Base-by-base conservation (phyloP, 352 stramenopile genomes). In the Globisporangium carolinianum region DNA sequence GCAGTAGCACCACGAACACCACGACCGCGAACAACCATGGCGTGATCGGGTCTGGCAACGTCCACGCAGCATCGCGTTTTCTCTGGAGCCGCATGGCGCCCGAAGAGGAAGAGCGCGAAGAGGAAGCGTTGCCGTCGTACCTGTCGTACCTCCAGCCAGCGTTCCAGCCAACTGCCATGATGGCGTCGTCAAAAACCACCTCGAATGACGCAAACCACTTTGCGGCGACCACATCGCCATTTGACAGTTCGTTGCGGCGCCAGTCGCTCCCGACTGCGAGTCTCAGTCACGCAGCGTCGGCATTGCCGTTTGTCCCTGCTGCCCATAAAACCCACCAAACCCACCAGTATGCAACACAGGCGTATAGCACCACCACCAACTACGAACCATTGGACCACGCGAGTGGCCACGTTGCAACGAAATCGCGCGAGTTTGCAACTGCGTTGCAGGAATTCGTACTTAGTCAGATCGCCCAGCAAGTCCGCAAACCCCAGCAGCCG, bases 121-220 rank as follows among this genome's bases (percentile, higher is more conserved):
- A 89, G 57, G 79, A 89, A 57, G 79, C 79, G 17, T 60, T 89
- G 18, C 79, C 79, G 1, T 83, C 79, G 37, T 89, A 89, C 50
- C 58, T 89, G 35, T 87, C 79, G 43, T 89, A 89, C 53, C 61
- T 86, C 35, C 71, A 83, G 50, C 70, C 75, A 8, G 57, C 73
- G 55, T 85, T 84, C 62, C 67, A 64, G 56, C 15, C 45, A 32
- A 17, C 5, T 32, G 17, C 41, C n/a, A 11, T 37, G 37, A 37
- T 14, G n/a, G 17, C 15, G 24, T 32, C 24, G 1, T 32, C 24
- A 32, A 32, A 32, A 32, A 3, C 24, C 24, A 32, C 24, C 24
- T 0, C 24, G 8, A 42, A n/a, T 11, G 48, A 53, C 18, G 12
- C 14, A 12, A 18, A 6, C 50, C 6, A 52, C 66, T 39, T 60